A percentile compares a stretch with the other conserved stretches of the same genome.
Conservation (phyloP, 345 rosid species). For the Gossypium mustelinum region DNA sequence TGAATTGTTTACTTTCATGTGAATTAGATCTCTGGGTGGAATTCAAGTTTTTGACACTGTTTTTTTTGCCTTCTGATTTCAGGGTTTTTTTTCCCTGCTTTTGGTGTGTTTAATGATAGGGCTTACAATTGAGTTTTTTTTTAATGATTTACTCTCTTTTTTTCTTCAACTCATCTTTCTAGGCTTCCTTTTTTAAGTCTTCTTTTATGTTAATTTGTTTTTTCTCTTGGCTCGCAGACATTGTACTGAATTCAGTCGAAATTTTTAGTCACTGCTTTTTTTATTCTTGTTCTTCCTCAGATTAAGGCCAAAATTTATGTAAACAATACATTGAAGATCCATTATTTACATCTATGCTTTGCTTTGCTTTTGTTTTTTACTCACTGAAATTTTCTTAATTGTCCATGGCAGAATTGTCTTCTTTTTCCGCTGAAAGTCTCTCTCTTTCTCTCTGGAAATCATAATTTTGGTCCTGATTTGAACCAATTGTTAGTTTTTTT, state of each 20-base stretch:
- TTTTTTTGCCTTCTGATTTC: neutral
- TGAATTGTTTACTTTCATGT: slow-evolving; percentile 1
- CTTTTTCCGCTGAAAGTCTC: neutral
- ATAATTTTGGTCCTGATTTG: neutral
- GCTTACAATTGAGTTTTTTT: neutral
- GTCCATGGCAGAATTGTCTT: neutral
- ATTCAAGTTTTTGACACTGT: neutral
- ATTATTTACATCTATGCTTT: neutral
- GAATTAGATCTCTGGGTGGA: neutral
- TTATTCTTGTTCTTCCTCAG: neutral
- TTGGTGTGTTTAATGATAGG: neutral
- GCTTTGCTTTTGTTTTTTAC: neutral
- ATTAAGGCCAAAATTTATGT: neutral
- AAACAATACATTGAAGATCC: neutral
- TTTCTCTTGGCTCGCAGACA: neutral
- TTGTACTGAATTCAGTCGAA: neutral
- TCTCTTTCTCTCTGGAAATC: neutral
- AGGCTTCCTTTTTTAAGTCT: neutral
- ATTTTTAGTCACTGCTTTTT: slow-evolving; percentile 1
- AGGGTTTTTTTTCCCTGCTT: neutral
- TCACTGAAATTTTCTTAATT: neutral
- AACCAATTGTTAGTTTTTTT: neutral
- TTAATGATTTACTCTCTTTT: neutral
- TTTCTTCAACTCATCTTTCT: neutral
- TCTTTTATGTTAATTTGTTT: neutral